Percentiles rank a stretch among this genome's conserved stretches.
These are phyloP conservation scores for Blastomyces parvus DNA, from an alignment of 2,329 filamentous ascomycete genomes.

Conservation along the genomic window DNA sequence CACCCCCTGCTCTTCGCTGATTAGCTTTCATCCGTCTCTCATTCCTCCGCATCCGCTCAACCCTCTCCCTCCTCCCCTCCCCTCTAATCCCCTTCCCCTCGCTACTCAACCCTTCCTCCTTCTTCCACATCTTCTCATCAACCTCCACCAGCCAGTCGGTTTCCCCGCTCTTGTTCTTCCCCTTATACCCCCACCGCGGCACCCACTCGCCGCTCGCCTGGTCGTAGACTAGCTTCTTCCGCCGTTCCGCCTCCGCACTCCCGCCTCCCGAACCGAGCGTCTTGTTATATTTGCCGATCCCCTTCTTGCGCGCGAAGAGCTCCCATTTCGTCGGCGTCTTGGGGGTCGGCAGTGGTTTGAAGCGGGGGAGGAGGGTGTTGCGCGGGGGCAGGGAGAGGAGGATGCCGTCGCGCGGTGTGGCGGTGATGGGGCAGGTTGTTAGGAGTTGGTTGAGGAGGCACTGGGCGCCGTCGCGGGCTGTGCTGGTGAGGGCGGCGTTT, in stretches of 20 bases:
- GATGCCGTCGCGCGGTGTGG: constrained; percentile 56
- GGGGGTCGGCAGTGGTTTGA: constrained; percentile 77
- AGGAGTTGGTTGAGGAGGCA: constrained; percentile 90
- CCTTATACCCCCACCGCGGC: constrained; percentile 91
- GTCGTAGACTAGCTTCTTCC: constrained; percentile 68
- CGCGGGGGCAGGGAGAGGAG: constrained; percentile 66
- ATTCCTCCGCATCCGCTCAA: constrained; percentile 54
- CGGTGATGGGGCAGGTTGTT: constrained; percentile 70
- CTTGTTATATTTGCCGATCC: constrained; percentile 75
- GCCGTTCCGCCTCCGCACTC: constrained; percentile 57
- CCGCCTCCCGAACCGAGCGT: constrained; percentile 34
- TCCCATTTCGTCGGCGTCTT: constrained; percentile 91
- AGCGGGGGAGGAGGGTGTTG: constrained; percentile 66
- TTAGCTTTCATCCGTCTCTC: constrained; percentile 62
- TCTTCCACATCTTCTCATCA: constrained; percentile 63
- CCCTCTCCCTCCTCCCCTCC: constrained; percentile 56
- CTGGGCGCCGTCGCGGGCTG: constrained; percentile 84
- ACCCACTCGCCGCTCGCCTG: constrained; percentile 80
- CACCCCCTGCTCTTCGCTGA: constrained; percentile 36
- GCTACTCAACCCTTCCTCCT: constrained; percentile 46
- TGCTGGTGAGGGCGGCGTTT: constrained; percentile 60
- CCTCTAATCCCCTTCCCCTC: constrained; percentile 53
- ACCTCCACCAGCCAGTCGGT: constrained; percentile 89
- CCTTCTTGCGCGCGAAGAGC: constrained; percentile 92
- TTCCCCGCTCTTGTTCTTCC: constrained; percentile 74